These are phyloP conservation scores for Neospermospora avenae DNA, from an alignment of 2,329 filamentous ascomycete species.

Conservation along the genomic window DNA sequence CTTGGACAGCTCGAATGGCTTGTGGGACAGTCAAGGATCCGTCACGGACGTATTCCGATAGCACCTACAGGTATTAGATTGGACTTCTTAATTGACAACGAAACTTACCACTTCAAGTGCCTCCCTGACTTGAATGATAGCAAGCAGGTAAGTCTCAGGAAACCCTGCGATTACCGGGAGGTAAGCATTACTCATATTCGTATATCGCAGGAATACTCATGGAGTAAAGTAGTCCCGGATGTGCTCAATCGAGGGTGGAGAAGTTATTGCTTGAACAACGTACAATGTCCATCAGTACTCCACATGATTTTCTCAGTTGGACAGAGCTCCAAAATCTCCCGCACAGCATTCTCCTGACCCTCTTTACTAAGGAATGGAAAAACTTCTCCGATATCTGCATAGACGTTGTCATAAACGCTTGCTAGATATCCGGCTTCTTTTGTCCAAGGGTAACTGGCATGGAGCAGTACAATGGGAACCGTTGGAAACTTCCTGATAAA, in stretches of 20 bases:
- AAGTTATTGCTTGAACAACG: too few relatives aligned
- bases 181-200: too few relatives aligned
- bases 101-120: slow-evolving; percentile 60
- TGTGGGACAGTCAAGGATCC: slow-evolving; percentile 58
- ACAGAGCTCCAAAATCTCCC: slow-evolving; percentile 71
- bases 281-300: slow-evolving; percentile 79
- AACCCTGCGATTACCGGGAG: too few relatives aligned
- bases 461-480: slow-evolving; percentile 73
- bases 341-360: slow-evolving; percentile 68
- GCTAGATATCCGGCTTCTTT: slow-evolving; percentile 77
- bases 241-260: too few relatives aligned
- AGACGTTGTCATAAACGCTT: slow-evolving; percentile 73
- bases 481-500: slow-evolving; percentile 67
- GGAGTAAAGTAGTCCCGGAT: too few relatives aligned
- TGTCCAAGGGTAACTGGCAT: slow-evolving; percentile 79
- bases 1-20: slow-evolving; percentile 60
- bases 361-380: slow-evolving; percentile 76
- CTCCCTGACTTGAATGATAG: slow-evolving; percentile 68
- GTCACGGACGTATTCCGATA: slow-evolving; percentile 64
- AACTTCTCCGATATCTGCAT: slow-evolving; percentile 78
- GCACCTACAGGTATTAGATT: slow-evolving; percentile 44
- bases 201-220: too few relatives aligned
- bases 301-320: slow-evolving; percentile 74
- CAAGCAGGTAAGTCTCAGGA: slow-evolving; percentile 73
- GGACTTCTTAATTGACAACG: not conserved